These are phyloP conservation scores for Nitzschia putrida DNA, from an alignment of 108 stramenopile genomes.

Conservation along the genomic window DNA sequence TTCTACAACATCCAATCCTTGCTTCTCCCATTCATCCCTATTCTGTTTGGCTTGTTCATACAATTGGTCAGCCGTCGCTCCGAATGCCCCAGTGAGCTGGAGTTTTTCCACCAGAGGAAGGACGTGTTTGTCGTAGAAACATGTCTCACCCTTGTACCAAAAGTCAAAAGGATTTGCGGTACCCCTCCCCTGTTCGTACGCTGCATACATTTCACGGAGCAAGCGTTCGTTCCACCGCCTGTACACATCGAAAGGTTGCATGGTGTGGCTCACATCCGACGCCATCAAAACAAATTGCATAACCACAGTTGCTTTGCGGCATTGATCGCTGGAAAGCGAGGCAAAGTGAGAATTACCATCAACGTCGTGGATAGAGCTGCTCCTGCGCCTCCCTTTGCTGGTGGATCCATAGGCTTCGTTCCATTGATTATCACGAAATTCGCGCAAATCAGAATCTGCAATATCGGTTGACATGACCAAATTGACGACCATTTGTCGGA, in stretches of 20 bases:
- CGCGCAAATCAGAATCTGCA: slow-evolving; percentile 25
- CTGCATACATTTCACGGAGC: slow-evolving; percentile 48
- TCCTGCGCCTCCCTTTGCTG: too few species aligned
- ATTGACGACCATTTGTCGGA: slow-evolving; percentile 37
- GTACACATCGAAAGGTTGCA: slow-evolving; percentile 18
- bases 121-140: slow-evolving; percentile 45
- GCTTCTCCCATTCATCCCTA: too few species aligned
- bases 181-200: slow-evolving; percentile 39
- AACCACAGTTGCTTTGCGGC: slow-evolving; percentile 4
- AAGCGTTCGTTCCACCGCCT: slow-evolving; percentile 49
- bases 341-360: too few species aligned
- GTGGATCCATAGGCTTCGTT: too few species aligned
- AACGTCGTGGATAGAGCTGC: too few species aligned
- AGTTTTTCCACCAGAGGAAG: slow-evolving; percentile 45
- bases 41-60: too few species aligned
- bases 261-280: slow-evolving; percentile 13
- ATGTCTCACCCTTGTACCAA: slow-evolving; percentile 47
- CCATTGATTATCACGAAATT: slow-evolving; percentile 1
- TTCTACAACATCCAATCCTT: too few species aligned
- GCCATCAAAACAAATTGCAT: slow-evolving; percentile 19
- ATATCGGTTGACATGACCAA: slow-evolving; percentile 48
- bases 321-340: too few species aligned
- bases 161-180: slow-evolving; percentile 41
- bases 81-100: slow-evolving; percentile 43
- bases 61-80: neutral